These are phyloP conservation scores for Lophiotrema nucula DNA, from an alignment of 495 filamentous ascomycete species.

Conservation along the genomic window DNA sequence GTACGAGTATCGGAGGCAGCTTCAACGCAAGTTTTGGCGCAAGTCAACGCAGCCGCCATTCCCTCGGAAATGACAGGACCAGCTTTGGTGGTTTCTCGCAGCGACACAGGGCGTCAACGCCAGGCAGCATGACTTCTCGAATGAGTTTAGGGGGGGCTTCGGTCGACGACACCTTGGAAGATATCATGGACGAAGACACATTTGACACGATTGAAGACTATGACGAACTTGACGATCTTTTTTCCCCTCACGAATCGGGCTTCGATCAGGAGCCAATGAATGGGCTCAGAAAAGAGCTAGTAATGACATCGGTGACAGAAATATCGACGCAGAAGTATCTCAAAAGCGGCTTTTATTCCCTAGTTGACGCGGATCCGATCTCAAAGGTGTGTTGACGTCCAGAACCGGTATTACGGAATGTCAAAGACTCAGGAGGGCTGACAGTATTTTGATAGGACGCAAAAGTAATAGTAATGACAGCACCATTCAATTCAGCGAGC, in stretches of 20 bases:
- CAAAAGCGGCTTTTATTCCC: not conserved
- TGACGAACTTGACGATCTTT: conserved; percentile 33
- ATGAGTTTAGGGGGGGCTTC: conserved; percentile 33
- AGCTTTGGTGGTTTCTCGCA: conserved; percentile 39
- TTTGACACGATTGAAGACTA: conserved; percentile 35
- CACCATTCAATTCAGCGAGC: conserved; percentile 28
- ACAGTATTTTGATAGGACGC: conserved; percentile 3
- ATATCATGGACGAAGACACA: conserved; percentile 35
- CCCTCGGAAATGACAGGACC: conserved; percentile 62
- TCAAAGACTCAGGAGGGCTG: not conserved
- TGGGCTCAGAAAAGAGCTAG: conserved; percentile 33
- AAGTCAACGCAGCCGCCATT: conserved; percentile 58
- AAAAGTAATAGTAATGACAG: conserved; percentile 17
- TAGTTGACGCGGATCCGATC: not conserved
- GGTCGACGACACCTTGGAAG: conserved; percentile 32
- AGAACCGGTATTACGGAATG: not conserved
- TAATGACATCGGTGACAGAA: conserved; percentile 30
- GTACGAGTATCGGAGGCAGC: conserved; percentile 47
- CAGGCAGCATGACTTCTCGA: conserved; percentile 37
- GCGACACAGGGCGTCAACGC: conserved; percentile 38
- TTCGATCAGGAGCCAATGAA: conserved; percentile 25
- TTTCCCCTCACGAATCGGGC: conserved; percentile 16
- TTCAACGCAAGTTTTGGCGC: conserved; percentile 43
- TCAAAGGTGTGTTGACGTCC: conserved; percentile 11
- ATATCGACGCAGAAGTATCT: conserved; percentile 18